Percentiles rank a stretch among this genome's conserved stretches.
These are phyloP conservation scores for maize (Zea mays) DNA, from an alignment of 176 grass and related monocot species.

Conservation along the genomic window DNA sequence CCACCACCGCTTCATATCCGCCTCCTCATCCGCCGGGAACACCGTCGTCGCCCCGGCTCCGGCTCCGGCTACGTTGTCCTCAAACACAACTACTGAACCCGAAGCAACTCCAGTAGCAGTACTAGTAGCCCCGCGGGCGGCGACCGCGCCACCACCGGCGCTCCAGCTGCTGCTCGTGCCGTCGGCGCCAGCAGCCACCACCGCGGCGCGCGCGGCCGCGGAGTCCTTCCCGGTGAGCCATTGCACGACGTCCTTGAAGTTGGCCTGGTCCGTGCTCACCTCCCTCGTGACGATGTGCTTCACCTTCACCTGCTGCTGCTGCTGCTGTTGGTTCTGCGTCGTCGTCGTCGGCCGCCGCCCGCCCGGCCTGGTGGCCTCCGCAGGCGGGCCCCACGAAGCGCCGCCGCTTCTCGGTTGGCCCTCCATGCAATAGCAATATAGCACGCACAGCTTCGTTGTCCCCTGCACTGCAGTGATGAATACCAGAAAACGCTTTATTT, in stretches of 20 bases:
- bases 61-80: not conserved
- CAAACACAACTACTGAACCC: not conserved
- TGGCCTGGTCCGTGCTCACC: constrained; percentile 46
- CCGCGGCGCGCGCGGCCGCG: constrained; percentile 25
- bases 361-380: too few relatives aligned
- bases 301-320: constrained; percentile 25
- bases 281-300: constrained; percentile 45
- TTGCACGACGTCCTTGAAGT: constrained; percentile 51
- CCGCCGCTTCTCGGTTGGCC: not conserved
- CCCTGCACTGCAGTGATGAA: not conserved
- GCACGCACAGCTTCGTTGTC: not conserved
- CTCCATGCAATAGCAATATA: not conserved
- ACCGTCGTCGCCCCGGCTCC: not conserved
- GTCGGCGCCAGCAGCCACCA: not conserved
- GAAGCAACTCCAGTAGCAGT: not conserved
- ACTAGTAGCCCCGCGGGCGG: not conserved
- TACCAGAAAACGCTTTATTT: not conserved
- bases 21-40: not conserved
- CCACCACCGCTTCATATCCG: not conserved
- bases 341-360: not conserved
- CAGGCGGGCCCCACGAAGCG: not conserved
- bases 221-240: constrained; percentile 56
- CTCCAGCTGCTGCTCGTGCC: not conserved
- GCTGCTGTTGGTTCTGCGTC: not conserved
- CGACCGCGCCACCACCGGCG: not conserved